Conservation (phyloP, 805 yeast species). For the Kodamaea nitidulidarum region DNA sequence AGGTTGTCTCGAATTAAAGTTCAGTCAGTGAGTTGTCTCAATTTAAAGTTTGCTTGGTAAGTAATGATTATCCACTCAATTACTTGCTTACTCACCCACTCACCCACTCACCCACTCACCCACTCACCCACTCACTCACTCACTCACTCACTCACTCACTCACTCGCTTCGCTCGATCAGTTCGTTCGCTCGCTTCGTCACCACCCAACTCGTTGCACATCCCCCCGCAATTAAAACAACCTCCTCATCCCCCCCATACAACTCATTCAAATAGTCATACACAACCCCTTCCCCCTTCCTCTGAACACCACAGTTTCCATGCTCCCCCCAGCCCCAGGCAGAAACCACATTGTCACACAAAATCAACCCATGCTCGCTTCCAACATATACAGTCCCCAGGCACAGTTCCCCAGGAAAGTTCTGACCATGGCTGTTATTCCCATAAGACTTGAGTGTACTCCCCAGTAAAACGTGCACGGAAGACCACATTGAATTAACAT, state of each 20-base stretch:
- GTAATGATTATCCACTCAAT: no score
- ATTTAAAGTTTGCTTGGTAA: no score
- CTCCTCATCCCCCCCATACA: constrained; percentile 20
- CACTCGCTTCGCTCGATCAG: not conserved
- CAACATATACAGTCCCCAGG: constrained; percentile 38
- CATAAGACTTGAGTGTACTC: constrained; percentile 44
- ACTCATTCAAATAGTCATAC: constrained; percentile 31
- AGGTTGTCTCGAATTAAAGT: no score
- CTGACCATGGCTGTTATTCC: constrained; percentile 80
- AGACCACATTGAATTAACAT: constrained; percentile 69
- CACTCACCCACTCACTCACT: no score
- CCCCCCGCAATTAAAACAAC: constrained; percentile 50
- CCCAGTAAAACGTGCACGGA: constrained; percentile 51
- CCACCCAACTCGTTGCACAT: constrained; percentile 67
- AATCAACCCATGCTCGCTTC: constrained; percentile 84
- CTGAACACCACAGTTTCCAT: constrained; percentile 80
- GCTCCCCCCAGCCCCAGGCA: constrained; percentile 99
- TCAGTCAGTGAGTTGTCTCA: no score
- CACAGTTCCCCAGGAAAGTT: constrained; percentile 24
- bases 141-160: not conserved
- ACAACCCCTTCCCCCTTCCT: constrained; percentile 23
- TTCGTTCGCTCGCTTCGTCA: constrained; percentile 13
- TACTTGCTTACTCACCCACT: no score
- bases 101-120: no score
- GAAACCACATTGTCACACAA: constrained; percentile 34